Evolutionary conservation across 768 basidiomycete species (phyloP), one percentile per base, ranked within the genome.

Genomic region (Naganishia vaughanmartiniae): DNA sequence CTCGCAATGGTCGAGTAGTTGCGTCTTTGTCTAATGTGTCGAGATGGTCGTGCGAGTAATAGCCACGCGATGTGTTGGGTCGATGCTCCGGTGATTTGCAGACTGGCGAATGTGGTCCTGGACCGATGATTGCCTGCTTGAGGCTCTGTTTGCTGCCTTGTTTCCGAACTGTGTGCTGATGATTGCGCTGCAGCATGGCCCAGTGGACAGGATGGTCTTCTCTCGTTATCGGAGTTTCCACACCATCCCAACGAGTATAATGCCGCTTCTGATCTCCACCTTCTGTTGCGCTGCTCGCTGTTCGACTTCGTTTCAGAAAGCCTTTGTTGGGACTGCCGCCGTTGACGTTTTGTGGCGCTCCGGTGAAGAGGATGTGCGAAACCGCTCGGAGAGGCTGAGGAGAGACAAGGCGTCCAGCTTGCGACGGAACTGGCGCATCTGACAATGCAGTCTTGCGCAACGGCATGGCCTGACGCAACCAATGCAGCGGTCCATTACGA

Each of bases 201-300:
- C 58, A 70, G 58, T 70, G 69, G 11, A 60, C 39, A 4, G 69
- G 69, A 53, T 70, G 69, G 21, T 70, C 54, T 28, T 53, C 36
- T 30, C 55, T 60, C 24, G 58, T 70, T 33, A 70, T 65, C 3
- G 58, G 69, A 28, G 69, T 70, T 21, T 54, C 36, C 4, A 60
- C 51, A n/a, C 69, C 69, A 34, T 70, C 69, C 69, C 69, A 70
- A 39, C 69, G 46, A 4, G 69, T 70, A 70, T 70, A 60, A 34
- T 54, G 34, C 19, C 57, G 46, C 19, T 57, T 69, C 5, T 45
- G 33, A 34, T 69, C 68, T 28, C 68, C 68, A 10, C 45, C 68
- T n/a, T 53, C 68, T 26, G 31, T 48, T 12, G 68, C 36, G n/a
- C 31, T 51, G 33, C 54, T 68, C 15, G 51, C 26, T 12, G 54